phyloP scores from a whole-genome alignment of 2,329 filamentous ascomycete genomes.

The Aspergillus unguis region DNA sequence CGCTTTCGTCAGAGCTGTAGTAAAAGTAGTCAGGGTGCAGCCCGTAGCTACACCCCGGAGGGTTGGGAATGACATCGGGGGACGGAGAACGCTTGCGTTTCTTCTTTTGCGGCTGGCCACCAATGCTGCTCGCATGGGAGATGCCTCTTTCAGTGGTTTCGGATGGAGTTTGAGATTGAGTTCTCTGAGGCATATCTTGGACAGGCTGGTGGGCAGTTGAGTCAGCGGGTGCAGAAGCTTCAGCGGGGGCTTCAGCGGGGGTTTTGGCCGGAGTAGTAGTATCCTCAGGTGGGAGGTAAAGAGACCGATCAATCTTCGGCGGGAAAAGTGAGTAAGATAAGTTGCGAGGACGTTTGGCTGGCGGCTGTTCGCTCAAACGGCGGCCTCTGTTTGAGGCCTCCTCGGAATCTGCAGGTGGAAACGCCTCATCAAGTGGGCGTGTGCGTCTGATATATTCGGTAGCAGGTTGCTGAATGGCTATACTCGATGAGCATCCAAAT shows the following conservation, averaged over 20 bases:
- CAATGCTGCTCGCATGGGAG: background rate
- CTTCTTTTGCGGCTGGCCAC: conserved; percentile 16
- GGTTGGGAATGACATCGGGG: conserved; percentile 43
- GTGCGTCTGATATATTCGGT: conserved; percentile 19
- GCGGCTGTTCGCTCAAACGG: conserved; percentile 16
- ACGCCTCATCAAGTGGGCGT: background rate
- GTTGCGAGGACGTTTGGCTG: conserved; percentile 19
- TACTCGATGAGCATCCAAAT: conserved; percentile 7
- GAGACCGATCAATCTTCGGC: conserved; percentile 21
- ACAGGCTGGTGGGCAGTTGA: background rate
- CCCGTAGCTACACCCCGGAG: conserved; percentile 40
- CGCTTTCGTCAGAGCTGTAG: conserved; percentile 26
- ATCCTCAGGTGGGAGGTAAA: conserved; percentile 18
- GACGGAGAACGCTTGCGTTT: conserved; percentile 42
- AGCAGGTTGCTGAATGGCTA: conserved; percentile 15
- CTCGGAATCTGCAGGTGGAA: conserved; percentile 2
- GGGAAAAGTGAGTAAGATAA: conserved; percentile 30
- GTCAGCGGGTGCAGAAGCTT: background rate
- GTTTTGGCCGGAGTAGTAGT: conserved; percentile 2
- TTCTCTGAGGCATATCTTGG: conserved; percentile 1
- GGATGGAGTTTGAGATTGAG: background rate
- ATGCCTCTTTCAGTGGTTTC: background rate
- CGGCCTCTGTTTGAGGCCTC: conserved; percentile 13
- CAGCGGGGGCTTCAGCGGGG: background rate
- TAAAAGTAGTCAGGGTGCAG: conserved; percentile 39